A percentile compares a stretch with the other conserved stretches of the same genome.
Evolutionary conservation across 345 rosid species (phyloP).

Genomic region (Excoecaria cochinchinensis): DNA sequence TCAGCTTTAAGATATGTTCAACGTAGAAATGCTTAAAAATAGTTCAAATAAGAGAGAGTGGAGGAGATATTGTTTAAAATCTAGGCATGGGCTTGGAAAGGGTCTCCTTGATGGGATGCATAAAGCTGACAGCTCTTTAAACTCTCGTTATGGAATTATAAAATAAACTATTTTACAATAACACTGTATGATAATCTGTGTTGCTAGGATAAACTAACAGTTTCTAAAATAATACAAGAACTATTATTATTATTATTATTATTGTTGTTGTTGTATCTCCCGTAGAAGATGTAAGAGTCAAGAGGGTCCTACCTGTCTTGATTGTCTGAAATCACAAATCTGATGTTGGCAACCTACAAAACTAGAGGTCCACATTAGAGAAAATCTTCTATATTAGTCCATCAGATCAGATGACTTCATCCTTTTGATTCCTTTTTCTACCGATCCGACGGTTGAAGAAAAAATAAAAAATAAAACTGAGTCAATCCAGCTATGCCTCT

Average conservation of each 20-base stretch:
- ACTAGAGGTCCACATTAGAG: not conserved
- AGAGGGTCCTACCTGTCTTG: conserved; percentile 27
- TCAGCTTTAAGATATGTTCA: conserved; percentile 2
- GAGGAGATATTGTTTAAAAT: conserved; percentile 30
- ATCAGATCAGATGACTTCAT: not conserved
- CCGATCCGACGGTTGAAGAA: conserved; percentile 18
- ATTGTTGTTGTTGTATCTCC: no score
- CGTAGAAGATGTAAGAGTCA: not conserved
- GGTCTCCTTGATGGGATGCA: conserved; percentile 21
- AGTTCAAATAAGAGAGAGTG: conserved; percentile 4
- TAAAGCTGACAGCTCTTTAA: conserved; percentile 33
- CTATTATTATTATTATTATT: not conserved
- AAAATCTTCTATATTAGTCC: not conserved
- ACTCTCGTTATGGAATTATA: conserved; percentile 12
- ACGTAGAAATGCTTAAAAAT: conserved; percentile 19
- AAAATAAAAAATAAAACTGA: not conserved
- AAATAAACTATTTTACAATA: not conserved
- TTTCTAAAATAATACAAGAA: no score
- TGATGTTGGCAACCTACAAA: conserved; percentile 14
- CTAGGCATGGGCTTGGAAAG: conserved; percentile 28
- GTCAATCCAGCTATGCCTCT: not conserved
- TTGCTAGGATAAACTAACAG: not conserved
- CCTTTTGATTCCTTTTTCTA: not conserved
- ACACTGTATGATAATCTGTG: not conserved
- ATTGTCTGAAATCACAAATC: conserved; percentile 15